A percentile compares a stretch with the other conserved stretches of the same genome.
Conservation (phyloP, 352 stramenopile species). For the Pythium phragmitis region DNA sequence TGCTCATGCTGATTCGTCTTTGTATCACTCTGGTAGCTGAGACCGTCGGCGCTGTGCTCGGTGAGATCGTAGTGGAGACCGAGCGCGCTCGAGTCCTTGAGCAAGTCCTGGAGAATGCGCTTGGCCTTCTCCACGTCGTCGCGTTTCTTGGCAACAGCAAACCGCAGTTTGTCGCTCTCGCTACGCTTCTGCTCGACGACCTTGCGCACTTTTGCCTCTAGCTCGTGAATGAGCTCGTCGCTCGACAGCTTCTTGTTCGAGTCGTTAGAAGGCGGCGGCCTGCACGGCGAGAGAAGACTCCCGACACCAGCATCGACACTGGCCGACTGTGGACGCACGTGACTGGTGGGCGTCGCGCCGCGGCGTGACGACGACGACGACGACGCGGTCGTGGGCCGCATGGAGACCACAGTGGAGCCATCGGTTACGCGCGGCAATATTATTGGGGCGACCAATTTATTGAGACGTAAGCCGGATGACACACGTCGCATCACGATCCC, state of each 20-base stretch:
- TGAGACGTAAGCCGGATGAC: constrained; percentile 6
- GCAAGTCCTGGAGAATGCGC: constrained; percentile 66
- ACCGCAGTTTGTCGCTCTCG: constrained; percentile 75
- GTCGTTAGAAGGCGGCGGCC: constrained; percentile 26
- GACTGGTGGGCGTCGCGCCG: not conserved
- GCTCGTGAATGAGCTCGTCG: constrained; percentile 72
- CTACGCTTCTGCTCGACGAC: constrained; percentile 77
- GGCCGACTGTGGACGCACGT: constrained; percentile 25
- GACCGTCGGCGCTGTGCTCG: not conserved
- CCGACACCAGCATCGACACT: constrained; percentile 6
- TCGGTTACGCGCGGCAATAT: constrained; percentile 1
- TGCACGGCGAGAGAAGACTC: not conserved
- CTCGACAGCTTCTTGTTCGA: constrained; percentile 53
- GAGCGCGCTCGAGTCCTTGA: constrained; percentile 72
- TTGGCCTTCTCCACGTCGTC: constrained; percentile 67
- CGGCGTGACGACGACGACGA: constrained; percentile 7
- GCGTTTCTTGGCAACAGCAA: constrained; percentile 58
- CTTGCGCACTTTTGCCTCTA: constrained; percentile 77
- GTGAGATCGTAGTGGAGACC: constrained; percentile 52
- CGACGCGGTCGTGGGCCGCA: constrained; percentile 14
- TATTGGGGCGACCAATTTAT: constrained; percentile 1
- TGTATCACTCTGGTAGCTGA: not conserved
- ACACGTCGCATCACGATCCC: constrained; percentile 17
- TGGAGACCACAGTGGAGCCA: not conserved
- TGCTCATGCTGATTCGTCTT: not conserved